Evolutionary conservation across 495 filamentous ascomycete species (phyloP), one percentile per base, ranked within the genome.

Genomic region (Neurospora pannonica): DNA sequence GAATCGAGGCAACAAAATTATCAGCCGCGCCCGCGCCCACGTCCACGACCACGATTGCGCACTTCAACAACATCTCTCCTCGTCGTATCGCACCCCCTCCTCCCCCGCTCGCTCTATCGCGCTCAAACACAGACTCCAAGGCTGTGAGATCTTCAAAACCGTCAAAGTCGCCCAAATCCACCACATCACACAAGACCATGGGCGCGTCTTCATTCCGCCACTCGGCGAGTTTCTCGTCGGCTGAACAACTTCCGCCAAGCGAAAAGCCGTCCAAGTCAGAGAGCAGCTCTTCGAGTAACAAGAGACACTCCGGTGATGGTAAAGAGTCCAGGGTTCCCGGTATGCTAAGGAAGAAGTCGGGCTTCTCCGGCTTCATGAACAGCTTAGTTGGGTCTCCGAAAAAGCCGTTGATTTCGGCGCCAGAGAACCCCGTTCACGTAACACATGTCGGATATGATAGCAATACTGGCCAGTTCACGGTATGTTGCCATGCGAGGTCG

Each of bases 401-500:
- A 76, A 92, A 92, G 75, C 92, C 96, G 40, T 92, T 97, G 79
- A 98, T 99, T 75, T 98, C 96, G 7, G 91, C 93, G 10, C 96
- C 96, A 54, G 94, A 97, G 82, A 98, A 99, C 80, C 97, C 97
- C 13, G 94, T 98, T 37, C 96, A 99, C 81, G 92, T 99, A 72
- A 99, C 97, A 60, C 96, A 99, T 80, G 96, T 99, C 72, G 95
- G 97, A 70, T 97, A 97, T 81, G 95, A 99, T 82, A 97, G 97
- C 84, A 89, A 94, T 77, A 99, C 96, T 4, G 96, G 96, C 73
- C 93, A 98, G 82, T 99, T 97, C 82, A 99, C 96, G 42, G 93
- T 97, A 87, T 75, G 92, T 91, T 43, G 70, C n/a, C 43, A 46
- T 62, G 71, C 38, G n/a, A 7, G 2, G 31, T 70, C 73, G 21